These are phyloP conservation scores for Zygnema cylindricum DNA, from an alignment of 139 green algal genomes.

Conservation along the genomic window DNA sequence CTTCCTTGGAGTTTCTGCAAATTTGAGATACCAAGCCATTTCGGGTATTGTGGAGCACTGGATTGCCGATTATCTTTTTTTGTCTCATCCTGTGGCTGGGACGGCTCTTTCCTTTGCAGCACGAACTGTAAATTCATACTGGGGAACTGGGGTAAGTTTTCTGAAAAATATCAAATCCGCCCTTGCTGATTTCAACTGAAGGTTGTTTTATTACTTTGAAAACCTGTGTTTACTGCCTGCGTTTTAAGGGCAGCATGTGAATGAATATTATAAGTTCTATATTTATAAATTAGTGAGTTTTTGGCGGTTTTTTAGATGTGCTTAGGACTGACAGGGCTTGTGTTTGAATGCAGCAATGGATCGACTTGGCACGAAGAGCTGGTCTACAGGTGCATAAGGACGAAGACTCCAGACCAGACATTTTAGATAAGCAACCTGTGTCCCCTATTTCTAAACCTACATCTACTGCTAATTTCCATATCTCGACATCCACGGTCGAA, in stretches of 20 bases:
- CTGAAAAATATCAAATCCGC: background rate
- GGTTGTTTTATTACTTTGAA: background rate
- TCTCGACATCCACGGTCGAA: no score
- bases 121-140: slow-evolving; percentile 54
- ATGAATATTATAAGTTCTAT: background rate
- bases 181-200: background rate
- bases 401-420: no score
- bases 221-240: background rate
- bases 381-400: slow-evolving; percentile 33
- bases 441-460: no score
- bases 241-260: background rate
- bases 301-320: background rate
- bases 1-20: slow-evolving; percentile 56
- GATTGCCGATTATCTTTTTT: slow-evolving; percentile 43
- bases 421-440: no score
- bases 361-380: slow-evolving; percentile 28
- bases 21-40: slow-evolving; percentile 60
- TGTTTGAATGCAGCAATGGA: slow-evolving; percentile 50
- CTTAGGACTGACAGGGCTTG: background rate
- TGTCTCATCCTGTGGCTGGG: background rate
- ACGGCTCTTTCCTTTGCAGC: slow-evolving; percentile 31
- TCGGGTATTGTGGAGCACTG: slow-evolving; percentile 56
- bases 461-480: no score
- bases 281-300: background rate
- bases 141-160: slow-evolving; percentile 38